A percentile compares a stretch with the other conserved stretches of the same genome.
phyloP scores from a whole-genome alignment of 257 asterid genomes.

The Solanum appendiculatum region DNA sequence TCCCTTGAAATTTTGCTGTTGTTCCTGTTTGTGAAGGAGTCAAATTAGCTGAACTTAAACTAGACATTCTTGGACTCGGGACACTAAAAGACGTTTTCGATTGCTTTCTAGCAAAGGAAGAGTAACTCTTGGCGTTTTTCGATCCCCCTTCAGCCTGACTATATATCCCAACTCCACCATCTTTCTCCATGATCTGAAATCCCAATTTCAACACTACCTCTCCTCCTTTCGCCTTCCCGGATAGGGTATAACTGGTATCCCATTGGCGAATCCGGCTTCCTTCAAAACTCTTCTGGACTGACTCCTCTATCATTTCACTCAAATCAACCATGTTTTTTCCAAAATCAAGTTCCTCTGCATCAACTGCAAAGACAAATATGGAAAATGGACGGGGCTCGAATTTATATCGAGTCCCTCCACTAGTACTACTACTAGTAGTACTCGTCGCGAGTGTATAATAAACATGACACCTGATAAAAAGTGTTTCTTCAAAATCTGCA shows the following conservation, averaged over 20 bases:
- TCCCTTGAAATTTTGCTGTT: constrained; percentile 33
- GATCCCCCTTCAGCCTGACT: constrained; percentile 47
- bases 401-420: constrained; percentile 33
- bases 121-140: constrained; percentile 10
- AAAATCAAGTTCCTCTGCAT: constrained; percentile 70
- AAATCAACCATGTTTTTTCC: constrained; percentile 65
- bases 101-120: constrained; percentile 55
- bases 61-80: constrained; percentile 54
- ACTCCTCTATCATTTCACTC: constrained; percentile 57
- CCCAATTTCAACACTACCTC: constrained; percentile 76
- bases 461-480: constrained; percentile 71
- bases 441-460: constrained; percentile 41
- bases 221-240: constrained; percentile 88
- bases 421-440: neutral
- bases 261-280: constrained; percentile 67
- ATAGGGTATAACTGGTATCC: constrained; percentile 48
- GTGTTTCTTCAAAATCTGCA: constrained; percentile 90
- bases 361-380: constrained; percentile 63
- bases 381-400: constrained; percentile 79
- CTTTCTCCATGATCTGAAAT: constrained; percentile 96
- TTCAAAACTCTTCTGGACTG: constrained; percentile 57
- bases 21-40: constrained; percentile 50
- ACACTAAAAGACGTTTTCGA: constrained; percentile 77
- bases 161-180: constrained; percentile 79
- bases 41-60: constrained; percentile 39